Evolutionary conservation across 495 filamentous ascomycete genomes (phyloP), one percentile per base, ranked within the genome.

Genomic region (Symbiotaphrina buchneri): DNA sequence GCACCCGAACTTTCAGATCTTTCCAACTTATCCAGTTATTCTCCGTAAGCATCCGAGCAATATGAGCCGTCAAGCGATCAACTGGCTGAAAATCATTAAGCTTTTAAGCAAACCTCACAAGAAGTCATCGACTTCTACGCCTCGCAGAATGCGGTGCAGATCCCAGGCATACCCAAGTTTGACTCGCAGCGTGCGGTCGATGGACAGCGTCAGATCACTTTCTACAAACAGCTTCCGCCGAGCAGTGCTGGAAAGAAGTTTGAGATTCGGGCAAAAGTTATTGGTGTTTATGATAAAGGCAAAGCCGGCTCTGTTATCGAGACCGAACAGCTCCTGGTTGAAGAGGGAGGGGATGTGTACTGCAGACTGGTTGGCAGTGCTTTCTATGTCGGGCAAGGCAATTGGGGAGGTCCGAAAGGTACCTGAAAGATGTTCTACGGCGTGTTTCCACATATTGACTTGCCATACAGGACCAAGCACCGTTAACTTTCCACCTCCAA

Each of bases 261-360:
- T 44, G 75, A 91, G 56, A 48, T 84, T 25, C 64, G 76, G 32
- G 69, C 59, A 39, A 83, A 78, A 50, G 73, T 87, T 18, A 48
- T 91, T 7, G 83, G 82, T 11, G 77, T 91, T 10, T 91, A 85
- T 49, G 83, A 91, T 50, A 93, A 91, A 56, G 83, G 83, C 33
- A 77, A 81, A 43, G 63, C 77, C 0, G 79, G 79, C 13, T 73
- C 65, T 10, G 80, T 91, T 3, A 56, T 90, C 6, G 83, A 90
- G 48, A 79, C 71, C 8, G 74, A 90, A 56, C 59, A 71, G 23
- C 56, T 71, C 11, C 65, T 90, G 19, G 74, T 84, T 0, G 78
- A 91, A 35, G 68, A 55, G 26, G 48, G 47, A 6, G 76, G 71
- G 24, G 78, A 83, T 43, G 61, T 74, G 15, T 93, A 83, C 52